Base-by-base conservation (phyloP, 345 rosid species). In the Gossypium anomalum region DNA sequence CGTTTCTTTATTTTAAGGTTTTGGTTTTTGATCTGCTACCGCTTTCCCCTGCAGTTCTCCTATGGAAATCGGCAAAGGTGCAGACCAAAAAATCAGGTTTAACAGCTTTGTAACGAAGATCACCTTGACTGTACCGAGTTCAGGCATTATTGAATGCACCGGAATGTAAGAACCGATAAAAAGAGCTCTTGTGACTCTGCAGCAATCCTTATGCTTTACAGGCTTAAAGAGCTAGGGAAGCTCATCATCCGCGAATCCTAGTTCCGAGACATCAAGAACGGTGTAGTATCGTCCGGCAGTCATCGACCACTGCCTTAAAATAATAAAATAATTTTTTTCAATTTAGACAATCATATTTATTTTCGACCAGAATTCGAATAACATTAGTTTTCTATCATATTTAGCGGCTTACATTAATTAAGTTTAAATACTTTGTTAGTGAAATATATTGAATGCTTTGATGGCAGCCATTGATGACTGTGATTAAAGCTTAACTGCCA, bases 161-260 rank as follows among this genome's bases (percentile, higher is more conserved):
- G 98, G 99, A 49, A 86, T 25, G 82, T 86, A 25, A 90, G 82
- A 79, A 85, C 96, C 8, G 97, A 95, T 77, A 95, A 95, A 89
- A 93, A 91, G 78, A 84, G 91, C 56, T 90, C 98, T 0, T 87
- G 38, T 0, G 99, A 93, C 80, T 88, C 94, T 17, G 99, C 99
- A 17, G 92, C 92, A 5, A 76, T 90, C 6, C 62, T 73, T 38
- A 53, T 91, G 80, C 88, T 95, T 51, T 57, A 82, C 3, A 87
- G 86, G 81, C 96, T 95, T 43, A 76, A 85, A 80, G 74, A 77
- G 16, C 83, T 53, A 58, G 89, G 92, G 45, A 80, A 75, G 66
- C 44, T 93, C 43, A 79, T 82, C 75, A 88, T 88, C 45, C 27
- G 51, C 2, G 20, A 53, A 49, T 45, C 78, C 23, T 55, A 16